Conservation (phyloP, 306 rosid genomes). For the Lupinus albus region DNA sequence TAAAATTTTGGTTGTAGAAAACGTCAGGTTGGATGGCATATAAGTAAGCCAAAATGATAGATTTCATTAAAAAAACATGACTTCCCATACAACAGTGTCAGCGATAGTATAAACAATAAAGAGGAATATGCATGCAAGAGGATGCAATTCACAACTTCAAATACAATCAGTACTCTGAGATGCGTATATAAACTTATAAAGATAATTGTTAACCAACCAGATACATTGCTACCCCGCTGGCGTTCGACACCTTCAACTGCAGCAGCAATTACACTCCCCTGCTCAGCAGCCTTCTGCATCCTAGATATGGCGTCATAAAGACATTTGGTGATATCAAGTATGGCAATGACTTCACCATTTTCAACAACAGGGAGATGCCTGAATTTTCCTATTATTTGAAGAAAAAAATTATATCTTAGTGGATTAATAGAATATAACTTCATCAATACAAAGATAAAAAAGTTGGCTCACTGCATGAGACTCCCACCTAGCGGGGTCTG, state of each 20-base stretch:
- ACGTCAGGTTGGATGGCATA: neutral
- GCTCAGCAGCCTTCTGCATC: conserved; percentile 94
- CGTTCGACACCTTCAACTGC: conserved; percentile 91
- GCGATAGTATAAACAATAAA: conserved; percentile 15
- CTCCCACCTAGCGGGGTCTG: too few species aligned
- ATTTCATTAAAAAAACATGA: neutral
- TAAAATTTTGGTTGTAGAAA: neutral
- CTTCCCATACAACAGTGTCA: conserved; percentile 22
- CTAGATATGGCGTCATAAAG: conserved; percentile 92
- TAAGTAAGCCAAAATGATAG: conserved; percentile 13
- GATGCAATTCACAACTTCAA: conserved; percentile 23
- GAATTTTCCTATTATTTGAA: conserved; percentile 72
- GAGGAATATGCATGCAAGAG: neutral
- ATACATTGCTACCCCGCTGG: conserved; percentile 67
- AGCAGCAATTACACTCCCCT: conserved; percentile 90
- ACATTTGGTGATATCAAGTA: conserved; percentile 89
- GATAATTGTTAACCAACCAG: conserved; percentile 59
- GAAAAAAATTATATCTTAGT: conserved; percentile 2
- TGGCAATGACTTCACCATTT: conserved; percentile 91
- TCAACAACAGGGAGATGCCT: conserved; percentile 98
- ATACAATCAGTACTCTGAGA: conserved; percentile 9
- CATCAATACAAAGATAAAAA: conserved; percentile 6
- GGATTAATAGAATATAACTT: conserved; percentile 24
- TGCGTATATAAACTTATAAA: conserved; percentile 1
- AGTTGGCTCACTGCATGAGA: too few species aligned